A percentile compares a stretch with the other conserved stretches of the same genome.
These are phyloP conservation scores for Tricholoma bakamatsutake DNA, from an alignment of 768 basidiomycete species.

Conservation along the genomic window DNA sequence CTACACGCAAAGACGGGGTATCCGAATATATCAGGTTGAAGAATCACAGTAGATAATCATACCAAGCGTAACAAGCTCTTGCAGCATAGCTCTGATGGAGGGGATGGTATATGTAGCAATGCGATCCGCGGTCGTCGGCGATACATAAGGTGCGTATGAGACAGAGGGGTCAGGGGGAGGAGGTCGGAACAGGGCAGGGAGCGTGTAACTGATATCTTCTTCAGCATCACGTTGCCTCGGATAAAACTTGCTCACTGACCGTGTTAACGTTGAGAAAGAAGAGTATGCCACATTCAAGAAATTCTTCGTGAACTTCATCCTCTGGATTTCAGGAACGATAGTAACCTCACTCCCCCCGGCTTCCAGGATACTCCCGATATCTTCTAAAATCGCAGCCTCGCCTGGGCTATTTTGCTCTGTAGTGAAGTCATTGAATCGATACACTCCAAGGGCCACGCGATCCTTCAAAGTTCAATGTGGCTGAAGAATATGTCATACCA, in stretches of 20 bases:
- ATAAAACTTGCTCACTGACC: conserved; percentile 18
- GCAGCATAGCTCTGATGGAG: conserved; percentile 36
- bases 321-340: conserved; percentile 55
- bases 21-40: too few relatives aligned
- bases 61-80: conserved; percentile 42
- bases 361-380: conserved; percentile 38
- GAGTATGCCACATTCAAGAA: conserved; percentile 59
- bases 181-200: conserved; percentile 46
- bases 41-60: background rate
- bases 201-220: conserved; percentile 26
- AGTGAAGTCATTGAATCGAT: conserved; percentile 38
- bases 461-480: conserved; percentile 31
- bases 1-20: conserved; percentile 1
- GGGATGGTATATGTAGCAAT: conserved; percentile 42
- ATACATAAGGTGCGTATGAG: conserved; percentile 34
- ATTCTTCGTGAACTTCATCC: conserved; percentile 57
- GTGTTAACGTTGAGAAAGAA: conserved; percentile 44
- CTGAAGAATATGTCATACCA: background rate
- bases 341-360: conserved; percentile 41
- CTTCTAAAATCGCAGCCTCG: conserved; percentile 37
- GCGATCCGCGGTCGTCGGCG: conserved; percentile 33
- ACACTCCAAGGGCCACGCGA: conserved; percentile 46
- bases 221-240: background rate
- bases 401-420: conserved; percentile 35
- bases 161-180: conserved; percentile 32